A percentile compares a stretch with the other conserved stretches of the same genome.
Conservation (phyloP, 2,329 filamentous ascomycete genomes). For the Coniochaeta prunicola region DNA sequence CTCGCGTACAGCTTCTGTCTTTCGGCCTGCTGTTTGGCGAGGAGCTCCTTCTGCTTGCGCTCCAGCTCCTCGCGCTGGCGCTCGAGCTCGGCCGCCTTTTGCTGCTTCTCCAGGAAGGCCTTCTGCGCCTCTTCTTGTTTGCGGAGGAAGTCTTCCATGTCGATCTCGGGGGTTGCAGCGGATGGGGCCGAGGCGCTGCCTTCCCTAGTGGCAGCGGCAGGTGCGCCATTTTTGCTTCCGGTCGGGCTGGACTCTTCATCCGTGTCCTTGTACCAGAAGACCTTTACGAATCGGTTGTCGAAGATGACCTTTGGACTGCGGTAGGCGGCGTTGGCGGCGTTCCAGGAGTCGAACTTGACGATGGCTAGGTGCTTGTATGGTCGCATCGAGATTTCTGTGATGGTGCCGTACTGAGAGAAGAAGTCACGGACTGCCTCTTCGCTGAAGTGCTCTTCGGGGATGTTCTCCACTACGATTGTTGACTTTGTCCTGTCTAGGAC, state of each 20-base stretch:
- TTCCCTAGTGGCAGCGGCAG: not conserved
- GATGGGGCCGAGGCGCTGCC: not conserved
- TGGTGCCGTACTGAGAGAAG: conserved; percentile 64
- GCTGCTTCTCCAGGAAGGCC: conserved; percentile 56
- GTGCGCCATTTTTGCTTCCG: conserved; percentile 12
- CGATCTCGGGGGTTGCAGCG: conserved; percentile 37
- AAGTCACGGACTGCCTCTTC: conserved; percentile 60
- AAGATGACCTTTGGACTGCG: conserved; percentile 74
- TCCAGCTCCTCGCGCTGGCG: conserved; percentile 57
- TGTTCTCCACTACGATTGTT: conserved; percentile 69
- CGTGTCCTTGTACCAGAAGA: conserved; percentile 65
- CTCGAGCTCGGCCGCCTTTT: conserved; percentile 56
- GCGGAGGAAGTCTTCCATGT: conserved; percentile 61
- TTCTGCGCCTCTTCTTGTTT: conserved; percentile 68
- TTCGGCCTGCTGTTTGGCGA: conserved; percentile 59
- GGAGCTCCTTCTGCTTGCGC: conserved; percentile 52
- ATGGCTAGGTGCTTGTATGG: conserved; percentile 60
- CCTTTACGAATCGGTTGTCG: conserved; percentile 79
- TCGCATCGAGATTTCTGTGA: conserved; percentile 58
- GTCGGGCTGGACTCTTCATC: conserved; percentile 19
- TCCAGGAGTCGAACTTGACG: conserved; percentile 61
- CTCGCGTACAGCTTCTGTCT: conserved; percentile 54
- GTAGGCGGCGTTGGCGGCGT: conserved; percentile 62
- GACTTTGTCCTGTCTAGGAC: conserved; percentile 56
- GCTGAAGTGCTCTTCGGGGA: conserved; percentile 62